Conservation (phyloP, 768 basidiomycete species). For the Psilocybe azurescens region DNA sequence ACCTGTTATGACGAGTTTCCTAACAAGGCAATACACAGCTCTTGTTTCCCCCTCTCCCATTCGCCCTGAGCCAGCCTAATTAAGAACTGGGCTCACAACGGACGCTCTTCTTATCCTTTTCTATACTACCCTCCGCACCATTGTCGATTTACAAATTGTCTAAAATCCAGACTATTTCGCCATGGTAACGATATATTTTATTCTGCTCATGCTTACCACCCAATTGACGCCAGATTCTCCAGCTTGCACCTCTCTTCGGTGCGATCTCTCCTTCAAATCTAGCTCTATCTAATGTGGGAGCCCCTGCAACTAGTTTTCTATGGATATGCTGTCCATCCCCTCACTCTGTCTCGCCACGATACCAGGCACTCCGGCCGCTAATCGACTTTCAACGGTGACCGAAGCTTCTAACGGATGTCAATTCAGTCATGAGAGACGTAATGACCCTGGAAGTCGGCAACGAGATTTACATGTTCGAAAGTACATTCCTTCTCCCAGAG, state of each 20-base stretch:
- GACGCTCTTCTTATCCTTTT: slow-evolving; percentile 10
- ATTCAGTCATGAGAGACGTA: slow-evolving; percentile 71
- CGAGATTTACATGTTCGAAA: slow-evolving; percentile 97
- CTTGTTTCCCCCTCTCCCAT: slow-evolving; percentile 10
- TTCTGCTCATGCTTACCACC: background rate
- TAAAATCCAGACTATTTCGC: background rate
- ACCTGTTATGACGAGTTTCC: slow-evolving; percentile 17
- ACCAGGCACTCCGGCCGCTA: slow-evolving; percentile 63
- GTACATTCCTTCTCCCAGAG: slow-evolving; percentile 75
- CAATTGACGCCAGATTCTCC: background rate
- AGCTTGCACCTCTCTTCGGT: slow-evolving; percentile 1
- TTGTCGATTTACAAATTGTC: background rate
- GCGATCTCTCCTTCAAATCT: slow-evolving; percentile 20
- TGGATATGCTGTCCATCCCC: slow-evolving; percentile 88
- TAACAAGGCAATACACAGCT: slow-evolving; percentile 20
- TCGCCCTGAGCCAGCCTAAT: background rate
- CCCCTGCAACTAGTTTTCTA: slow-evolving; percentile 76
- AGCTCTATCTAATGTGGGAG: slow-evolving; percentile 47
- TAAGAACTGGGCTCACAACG: slow-evolving; percentile 2
- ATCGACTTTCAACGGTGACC: slow-evolving; percentile 64
- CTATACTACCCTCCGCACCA: slow-evolving; percentile 4
- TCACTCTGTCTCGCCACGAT: slow-evolving; percentile 76
- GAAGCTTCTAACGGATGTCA: slow-evolving; percentile 66
- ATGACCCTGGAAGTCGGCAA: slow-evolving; percentile 93
- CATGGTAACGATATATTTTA: background rate